Base-by-base conservation (phyloP, 192 early-diverging fungal species). In the Kappamyces sp. region DNA sequence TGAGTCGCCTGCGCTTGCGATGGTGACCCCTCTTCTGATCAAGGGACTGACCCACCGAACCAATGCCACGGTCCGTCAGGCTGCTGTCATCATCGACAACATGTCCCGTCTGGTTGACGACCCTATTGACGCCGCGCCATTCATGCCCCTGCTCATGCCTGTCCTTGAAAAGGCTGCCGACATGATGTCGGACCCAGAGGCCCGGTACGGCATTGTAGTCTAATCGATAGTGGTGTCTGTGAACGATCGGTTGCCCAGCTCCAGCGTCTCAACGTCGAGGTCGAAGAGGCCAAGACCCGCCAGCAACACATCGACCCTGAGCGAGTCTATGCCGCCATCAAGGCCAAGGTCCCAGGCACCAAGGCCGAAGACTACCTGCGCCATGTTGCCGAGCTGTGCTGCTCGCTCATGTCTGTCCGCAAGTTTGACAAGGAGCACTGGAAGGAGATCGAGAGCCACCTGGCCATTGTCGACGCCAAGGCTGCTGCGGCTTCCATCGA, bases 21-120 rank as follows among this genome's bases (percentile, higher is more conserved):
- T 90, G 62, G 80, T 90, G 78, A 83, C 84, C 14, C 77, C 77
- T 11, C 66, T 79, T 22, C 66, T 79, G 29, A 63, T 71, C 45
- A 67, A 73, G 57, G 73, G 68, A 33, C 54, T 79, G 14, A 67
- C 66, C 57, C 83, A 87, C 61, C 75, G 84, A 57, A 71, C 74
- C 60, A 83, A 74, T 62, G 66, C 80, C 42, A 84, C 85, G 54
- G 71, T 84, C 66, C 84, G 87, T 65, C 79, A 79, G 48, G 63
- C 84, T 59, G 84, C 84, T 54, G 71, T 89, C 57, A 89, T 90
- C 71, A 86, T 86, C 64, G 82, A 88, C 74, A 90, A 90, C 73
- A 83, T 90, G 84, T 88, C 78, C 67, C 87, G 87, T 71, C 79
- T 90, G 41, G 87, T 88, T 55, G 75, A 84, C 52, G 79, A 88